A percentile compares a stretch with the other conserved stretches of the same genome.
Evolutionary conservation across 257 asterid genomes (phyloP).

Genomic region (Asclepias syriaca): DNA sequence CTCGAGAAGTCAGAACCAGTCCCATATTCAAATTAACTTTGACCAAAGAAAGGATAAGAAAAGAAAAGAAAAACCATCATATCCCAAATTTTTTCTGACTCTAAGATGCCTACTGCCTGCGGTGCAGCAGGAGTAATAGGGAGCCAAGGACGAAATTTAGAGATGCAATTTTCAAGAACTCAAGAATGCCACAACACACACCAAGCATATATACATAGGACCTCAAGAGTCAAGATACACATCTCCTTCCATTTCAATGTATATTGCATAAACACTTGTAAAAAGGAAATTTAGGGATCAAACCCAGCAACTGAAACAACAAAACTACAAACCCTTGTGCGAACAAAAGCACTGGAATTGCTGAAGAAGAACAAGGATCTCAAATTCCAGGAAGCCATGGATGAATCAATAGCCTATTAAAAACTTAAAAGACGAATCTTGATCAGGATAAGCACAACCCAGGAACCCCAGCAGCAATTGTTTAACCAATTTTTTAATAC

Average conservation of each 20-base stretch:
- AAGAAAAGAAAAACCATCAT: background rate
- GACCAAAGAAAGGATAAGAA: background rate
- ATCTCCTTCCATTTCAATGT: background rate
- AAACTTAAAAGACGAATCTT: conserved; percentile 6
- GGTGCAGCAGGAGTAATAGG: no score
- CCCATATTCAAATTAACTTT: background rate
- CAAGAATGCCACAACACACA: background rate
- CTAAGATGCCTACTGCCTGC: no score
- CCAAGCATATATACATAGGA: background rate
- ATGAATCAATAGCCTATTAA: conserved; percentile 7
- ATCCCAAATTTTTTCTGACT: background rate
- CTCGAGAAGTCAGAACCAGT: background rate
- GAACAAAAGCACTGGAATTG: conserved; percentile 27
- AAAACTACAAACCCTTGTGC: conserved; percentile 33
- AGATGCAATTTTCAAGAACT: background rate
- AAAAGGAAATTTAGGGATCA: background rate
- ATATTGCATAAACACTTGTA: background rate
- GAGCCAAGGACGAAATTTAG: background rate
- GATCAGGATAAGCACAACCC: background rate
- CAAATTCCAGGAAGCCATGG: conserved; percentile 39
- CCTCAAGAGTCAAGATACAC: background rate
- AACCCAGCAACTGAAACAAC: background rate
- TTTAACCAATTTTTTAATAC: background rate
- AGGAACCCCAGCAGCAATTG: background rate
- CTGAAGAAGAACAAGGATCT: conserved; percentile 29